A percentile compares a stretch with the other conserved stretches of the same genome.
These are phyloP conservation scores for Colletotrichum limetticola DNA, from an alignment of 2,329 filamentous ascomycete genomes.

Conservation along the genomic window DNA sequence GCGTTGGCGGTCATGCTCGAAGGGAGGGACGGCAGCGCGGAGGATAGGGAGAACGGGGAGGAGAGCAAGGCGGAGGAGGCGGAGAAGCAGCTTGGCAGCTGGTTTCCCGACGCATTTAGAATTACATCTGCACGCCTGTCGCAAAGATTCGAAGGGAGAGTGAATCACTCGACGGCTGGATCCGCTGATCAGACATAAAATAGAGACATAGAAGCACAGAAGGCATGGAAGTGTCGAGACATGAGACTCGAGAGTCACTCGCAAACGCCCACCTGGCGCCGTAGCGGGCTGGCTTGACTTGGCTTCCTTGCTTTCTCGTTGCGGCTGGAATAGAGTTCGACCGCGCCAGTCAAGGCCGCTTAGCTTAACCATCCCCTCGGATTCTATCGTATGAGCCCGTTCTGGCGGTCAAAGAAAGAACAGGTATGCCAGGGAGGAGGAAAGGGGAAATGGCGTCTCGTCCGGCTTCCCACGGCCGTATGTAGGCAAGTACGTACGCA, in stretches of 20 bases:
- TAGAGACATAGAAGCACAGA: too few relatives aligned
- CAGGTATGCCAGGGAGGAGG: neutral
- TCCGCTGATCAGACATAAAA: neutral
- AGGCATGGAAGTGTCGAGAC: neutral
- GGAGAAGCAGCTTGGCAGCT: conserved; percentile 45
- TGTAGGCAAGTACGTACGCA: neutral
- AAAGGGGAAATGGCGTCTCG: neutral
- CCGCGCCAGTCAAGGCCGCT: conserved; percentile 14
- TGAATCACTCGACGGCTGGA: conserved; percentile 6
- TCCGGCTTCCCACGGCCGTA: neutral
- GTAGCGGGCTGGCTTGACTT: neutral
- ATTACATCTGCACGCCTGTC: conserved; percentile 57
- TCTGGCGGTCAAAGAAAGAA: conserved; percentile 26
- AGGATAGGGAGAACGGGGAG: conserved; percentile 35
- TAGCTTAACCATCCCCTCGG: conserved; percentile 34
- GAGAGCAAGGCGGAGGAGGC: neutral
- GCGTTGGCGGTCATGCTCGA: conserved; percentile 66
- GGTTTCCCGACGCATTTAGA: conserved; percentile 65
- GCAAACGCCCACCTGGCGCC: neutral
- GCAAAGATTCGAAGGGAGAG: conserved; percentile 16
- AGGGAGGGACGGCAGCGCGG: conserved; percentile 43
- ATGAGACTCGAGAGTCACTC: neutral
- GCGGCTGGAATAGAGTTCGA: conserved; percentile 12
- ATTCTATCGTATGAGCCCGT: neutral
- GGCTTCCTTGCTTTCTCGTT: neutral